phyloP scores from a whole-genome alignment of 129 eudicot species.

The Pseudognaphalium luteoalbum region DNA sequence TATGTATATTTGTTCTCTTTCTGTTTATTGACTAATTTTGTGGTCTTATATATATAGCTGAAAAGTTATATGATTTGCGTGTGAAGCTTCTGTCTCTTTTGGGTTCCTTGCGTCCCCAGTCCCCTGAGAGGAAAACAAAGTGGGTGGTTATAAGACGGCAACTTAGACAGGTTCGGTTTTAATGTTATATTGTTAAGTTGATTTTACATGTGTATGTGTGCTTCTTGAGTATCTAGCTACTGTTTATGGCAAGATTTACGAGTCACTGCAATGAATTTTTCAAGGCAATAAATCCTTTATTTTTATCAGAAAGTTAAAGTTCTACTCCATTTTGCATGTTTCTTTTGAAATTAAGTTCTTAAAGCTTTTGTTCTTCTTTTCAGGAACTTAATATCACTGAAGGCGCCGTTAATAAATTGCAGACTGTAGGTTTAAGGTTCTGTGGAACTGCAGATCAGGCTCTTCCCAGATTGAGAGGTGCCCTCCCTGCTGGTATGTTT shows the following conservation, averaged over 20 bases:
- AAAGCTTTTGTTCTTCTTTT: neutral
- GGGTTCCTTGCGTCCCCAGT: slow-evolving; percentile 90
- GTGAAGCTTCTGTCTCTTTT: slow-evolving; percentile 83
- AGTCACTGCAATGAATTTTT: neutral
- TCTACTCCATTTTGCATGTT: neutral
- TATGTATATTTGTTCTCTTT: slow-evolving; percentile 25
- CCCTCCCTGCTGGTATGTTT: slow-evolving; percentile 83
- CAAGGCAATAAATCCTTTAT: neutral
- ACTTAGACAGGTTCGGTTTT: no score
- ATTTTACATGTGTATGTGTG: slow-evolving; percentile 3
- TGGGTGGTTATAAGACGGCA: slow-evolving; percentile 64
- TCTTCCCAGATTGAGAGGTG: slow-evolving; percentile 91
- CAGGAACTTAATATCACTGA: slow-evolving; percentile 91
- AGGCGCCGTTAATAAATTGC: slow-evolving; percentile 81
- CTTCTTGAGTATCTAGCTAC: slow-evolving; percentile 8
- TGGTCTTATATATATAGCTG: slow-evolving; percentile 16
- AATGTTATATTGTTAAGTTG: neutral
- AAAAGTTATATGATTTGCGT: slow-evolving; percentile 8
- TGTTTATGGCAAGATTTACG: neutral
- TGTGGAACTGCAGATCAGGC: slow-evolving; percentile 88
- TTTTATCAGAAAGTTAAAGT: neutral
- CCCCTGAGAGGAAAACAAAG: slow-evolving; percentile 82
- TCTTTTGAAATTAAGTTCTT: slow-evolving; percentile 10
- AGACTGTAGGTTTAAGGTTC: slow-evolving; percentile 83
- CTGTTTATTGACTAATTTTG: neutral